Evolutionary conservation across 2,329 filamentous ascomycete genomes (phyloP), one percentile per base, ranked within the genome.

Genomic region (Zasmidium citrigriseum): DNA sequence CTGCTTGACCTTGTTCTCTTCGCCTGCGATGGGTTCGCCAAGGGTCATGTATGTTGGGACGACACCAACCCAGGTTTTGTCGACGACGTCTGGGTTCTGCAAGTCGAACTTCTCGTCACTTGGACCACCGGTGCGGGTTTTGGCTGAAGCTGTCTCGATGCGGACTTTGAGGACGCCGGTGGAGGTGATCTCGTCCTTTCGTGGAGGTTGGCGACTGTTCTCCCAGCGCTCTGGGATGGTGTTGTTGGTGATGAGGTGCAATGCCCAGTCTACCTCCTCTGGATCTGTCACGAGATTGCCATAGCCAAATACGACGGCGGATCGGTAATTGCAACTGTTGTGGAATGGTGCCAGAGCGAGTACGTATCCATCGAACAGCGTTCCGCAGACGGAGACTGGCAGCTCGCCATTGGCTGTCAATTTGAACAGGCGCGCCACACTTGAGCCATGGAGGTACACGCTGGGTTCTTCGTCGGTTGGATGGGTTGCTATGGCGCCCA

Each of bases 241-340:
- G 38, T 83, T 81, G 72, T 96, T 83, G 1, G 91, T 96, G 71
- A 96, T 88, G 57, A 89, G 78, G 66, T 87, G 77, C 86, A 96
- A 89, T 7, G 90, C 91, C 76, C 84, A 95, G 4, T 90, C 71
- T 70, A 90, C 90, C 77, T 96, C 91, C 2, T 81, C 83, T 5
- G 93, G 88, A 3, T 89, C 84, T 1, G 84, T 83, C 4, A 96
- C 89, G 1, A 88, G 74, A 9, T 75, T 79, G 0, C 88, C 91
- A 71, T 87, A 84, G 1, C 91, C 92, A 69, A 93, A 91, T 12
- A 95, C 80, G 9, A 91, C 79, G 11, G 89, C 89, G 41, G 87
- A 91, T 62, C 90, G 89, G 77, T 95, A 96, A 79, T 96, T 69
- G 79, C 91, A 93, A 77, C 85, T 90, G 78, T 96, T 90, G 59